These are phyloP conservation scores for Rhodotorula sp. DNA, from an alignment of 1,284 basidiomycete species.

Conservation along the genomic window DNA sequence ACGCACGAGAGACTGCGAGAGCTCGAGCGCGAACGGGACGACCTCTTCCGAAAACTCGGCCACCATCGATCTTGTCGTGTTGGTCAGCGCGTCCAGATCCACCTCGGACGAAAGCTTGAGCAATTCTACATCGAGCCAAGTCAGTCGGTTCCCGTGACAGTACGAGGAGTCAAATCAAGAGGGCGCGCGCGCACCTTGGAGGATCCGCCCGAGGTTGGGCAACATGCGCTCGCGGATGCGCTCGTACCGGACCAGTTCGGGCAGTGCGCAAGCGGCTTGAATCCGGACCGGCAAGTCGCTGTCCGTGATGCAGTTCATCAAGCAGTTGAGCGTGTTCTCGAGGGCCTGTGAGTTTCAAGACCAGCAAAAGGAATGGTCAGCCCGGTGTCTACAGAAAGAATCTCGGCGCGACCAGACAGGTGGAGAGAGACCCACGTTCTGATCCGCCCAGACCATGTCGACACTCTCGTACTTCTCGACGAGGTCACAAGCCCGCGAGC, in stretches of 20 bases:
- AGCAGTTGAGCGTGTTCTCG: conserved; percentile 61
- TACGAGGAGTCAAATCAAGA: too few species aligned
- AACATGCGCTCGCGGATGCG: conserved; percentile 67
- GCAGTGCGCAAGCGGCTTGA: conserved; percentile 75
- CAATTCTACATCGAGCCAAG: too few species aligned
- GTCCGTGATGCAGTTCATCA: conserved; percentile 57
- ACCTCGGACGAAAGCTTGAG: conserved; percentile 75
- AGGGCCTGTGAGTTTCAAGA: conserved; percentile 55
- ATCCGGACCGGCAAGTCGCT: conserved; percentile 77
- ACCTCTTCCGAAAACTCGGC: conserved; percentile 79
- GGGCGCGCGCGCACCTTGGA: too few species aligned
- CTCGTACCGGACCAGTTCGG: conserved; percentile 67
- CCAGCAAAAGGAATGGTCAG: too few species aligned
- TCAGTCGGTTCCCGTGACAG: too few species aligned
- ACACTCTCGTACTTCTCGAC: conserved; percentile 68
- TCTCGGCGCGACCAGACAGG: neutral
- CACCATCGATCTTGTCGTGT: conserved; percentile 79
- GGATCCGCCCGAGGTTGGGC: conserved; percentile 78
- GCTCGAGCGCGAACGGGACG: conserved; percentile 77
- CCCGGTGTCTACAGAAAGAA: too few species aligned
- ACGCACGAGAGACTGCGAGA: conserved; percentile 72
- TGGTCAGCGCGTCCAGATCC: conserved; percentile 78
- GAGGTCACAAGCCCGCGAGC: conserved; percentile 74
- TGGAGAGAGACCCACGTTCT: conserved; percentile 57
- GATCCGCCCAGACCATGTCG: conserved; percentile 63